phyloP scores from a whole-genome alignment of 495 filamentous ascomycete genomes.

The Penicillium coprophilum region DNA sequence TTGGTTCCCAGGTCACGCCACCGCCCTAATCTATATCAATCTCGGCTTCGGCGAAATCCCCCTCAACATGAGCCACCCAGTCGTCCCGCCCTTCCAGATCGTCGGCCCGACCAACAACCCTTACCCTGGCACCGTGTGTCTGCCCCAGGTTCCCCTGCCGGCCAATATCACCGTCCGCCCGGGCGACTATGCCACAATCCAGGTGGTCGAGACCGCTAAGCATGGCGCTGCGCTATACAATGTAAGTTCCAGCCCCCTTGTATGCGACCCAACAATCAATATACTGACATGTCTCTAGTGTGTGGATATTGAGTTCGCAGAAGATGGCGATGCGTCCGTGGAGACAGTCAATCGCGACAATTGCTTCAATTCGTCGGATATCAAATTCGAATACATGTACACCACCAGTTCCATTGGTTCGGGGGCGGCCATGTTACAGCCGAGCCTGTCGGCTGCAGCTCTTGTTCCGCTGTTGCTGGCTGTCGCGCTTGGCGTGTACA shows the following conservation, averaged over 20 bases:
- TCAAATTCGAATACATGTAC: constrained; percentile 75
- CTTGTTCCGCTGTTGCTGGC: constrained; percentile 29
- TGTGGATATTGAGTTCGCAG: constrained; percentile 83
- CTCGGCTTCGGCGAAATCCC: constrained; percentile 82
- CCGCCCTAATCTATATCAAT: constrained; percentile 91
- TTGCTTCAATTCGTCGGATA: constrained; percentile 78
- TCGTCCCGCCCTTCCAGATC: constrained; percentile 83
- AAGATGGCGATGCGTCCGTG: constrained; percentile 61
- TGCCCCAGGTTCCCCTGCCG: constrained; percentile 89
- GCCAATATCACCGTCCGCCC: constrained; percentile 65
- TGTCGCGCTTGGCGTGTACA: constrained; percentile 23
- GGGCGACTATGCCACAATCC: constrained; percentile 92
- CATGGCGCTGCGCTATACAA: constrained; percentile 91
- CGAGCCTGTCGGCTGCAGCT: constrained; percentile 12
- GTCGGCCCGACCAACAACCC: constrained; percentile 76
- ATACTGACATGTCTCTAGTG: constrained; percentile 58
- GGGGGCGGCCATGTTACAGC: constrained; percentile 36
- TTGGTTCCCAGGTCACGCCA: constrained; percentile 90
- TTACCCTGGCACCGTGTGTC: constrained; percentile 84
- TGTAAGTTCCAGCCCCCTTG: constrained; percentile 53
- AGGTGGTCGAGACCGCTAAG: constrained; percentile 83
- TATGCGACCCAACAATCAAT: not conserved
- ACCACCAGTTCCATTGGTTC: constrained; percentile 57
- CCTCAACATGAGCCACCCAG: constrained; percentile 82
- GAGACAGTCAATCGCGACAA: constrained; percentile 70